Conservation (phyloP, 345 rosid genomes). For the Eucalyptus dawsonii region DNA sequence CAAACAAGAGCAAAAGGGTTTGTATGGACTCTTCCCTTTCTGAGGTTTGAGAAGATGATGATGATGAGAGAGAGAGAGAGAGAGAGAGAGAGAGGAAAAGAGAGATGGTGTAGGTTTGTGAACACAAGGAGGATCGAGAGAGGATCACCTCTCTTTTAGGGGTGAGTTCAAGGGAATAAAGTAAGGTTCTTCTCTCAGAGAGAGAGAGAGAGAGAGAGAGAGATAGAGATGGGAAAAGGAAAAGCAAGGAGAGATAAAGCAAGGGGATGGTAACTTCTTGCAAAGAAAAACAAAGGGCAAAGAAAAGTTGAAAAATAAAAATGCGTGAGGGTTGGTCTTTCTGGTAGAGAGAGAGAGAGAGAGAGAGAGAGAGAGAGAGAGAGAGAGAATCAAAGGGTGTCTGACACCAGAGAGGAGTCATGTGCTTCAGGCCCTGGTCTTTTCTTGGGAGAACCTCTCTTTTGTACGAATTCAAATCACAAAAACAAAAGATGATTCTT, state of each 20-base stretch:
- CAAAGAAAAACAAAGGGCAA: constrained; percentile 33
- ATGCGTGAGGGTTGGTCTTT: background rate
- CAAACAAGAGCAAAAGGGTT: constrained; percentile 21
- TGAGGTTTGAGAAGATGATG: constrained; percentile 2
- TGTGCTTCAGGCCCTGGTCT: constrained; percentile 14
- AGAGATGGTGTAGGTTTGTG: constrained; percentile 29
- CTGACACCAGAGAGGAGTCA: constrained; percentile 36
- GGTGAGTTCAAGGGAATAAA: constrained; percentile 55
- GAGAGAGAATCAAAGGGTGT: constrained; percentile 27
- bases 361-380: background rate
- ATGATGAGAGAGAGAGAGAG: background rate
- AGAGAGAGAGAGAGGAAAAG: constrained; percentile 12
- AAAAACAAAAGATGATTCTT: constrained; percentile 39
- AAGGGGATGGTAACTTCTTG: constrained; percentile 48
- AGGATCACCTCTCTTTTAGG: constrained; percentile 41
- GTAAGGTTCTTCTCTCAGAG: constrained; percentile 6
- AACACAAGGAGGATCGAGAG: constrained; percentile 51
- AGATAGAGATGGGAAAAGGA: constrained; percentile 11
- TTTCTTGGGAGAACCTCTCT: background rate
- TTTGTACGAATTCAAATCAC: constrained; percentile 34
- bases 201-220: constrained; percentile 1
- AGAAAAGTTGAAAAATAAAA: background rate
- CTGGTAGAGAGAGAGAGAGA: background rate
- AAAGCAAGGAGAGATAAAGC: constrained; percentile 26
- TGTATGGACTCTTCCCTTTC: constrained; percentile 14